Percentiles rank a stretch among this genome's conserved stretches.
phyloP scores from a whole-genome alignment of 2,329 filamentous ascomycete genomes.

The Talaromyces rugulosus region DNA sequence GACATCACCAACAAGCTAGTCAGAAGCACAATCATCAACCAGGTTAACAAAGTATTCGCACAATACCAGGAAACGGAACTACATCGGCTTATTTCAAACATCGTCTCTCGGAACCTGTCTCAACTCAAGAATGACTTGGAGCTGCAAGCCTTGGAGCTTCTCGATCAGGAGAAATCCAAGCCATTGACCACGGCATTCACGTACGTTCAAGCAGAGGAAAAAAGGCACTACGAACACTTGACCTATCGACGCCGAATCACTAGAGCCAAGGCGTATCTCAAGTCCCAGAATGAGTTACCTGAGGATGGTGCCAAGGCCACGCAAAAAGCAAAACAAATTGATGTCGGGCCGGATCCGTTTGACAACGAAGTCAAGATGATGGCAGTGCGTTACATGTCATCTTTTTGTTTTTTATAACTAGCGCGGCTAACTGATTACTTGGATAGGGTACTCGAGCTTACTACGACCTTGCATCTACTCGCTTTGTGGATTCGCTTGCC shows the following conservation, averaged over 20 bases:
- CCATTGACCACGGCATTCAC: background rate
- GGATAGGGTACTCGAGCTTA: conserved; percentile 32
- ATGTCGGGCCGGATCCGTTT: conserved; percentile 32
- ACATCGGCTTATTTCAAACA: conserved; percentile 29
- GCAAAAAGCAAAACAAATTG: conserved; percentile 11
- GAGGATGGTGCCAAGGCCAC: conserved; percentile 11
- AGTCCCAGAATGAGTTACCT: background rate
- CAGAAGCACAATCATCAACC: conserved; percentile 34
- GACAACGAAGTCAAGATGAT: conserved; percentile 38
- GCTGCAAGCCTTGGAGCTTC: conserved; percentile 34
- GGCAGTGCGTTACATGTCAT: conserved; percentile 28
- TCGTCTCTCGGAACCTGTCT: conserved; percentile 46
- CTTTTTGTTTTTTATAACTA: background rate
- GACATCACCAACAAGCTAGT: conserved; percentile 26
- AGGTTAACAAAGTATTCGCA: conserved; percentile 41
- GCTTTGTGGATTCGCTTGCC: conserved; percentile 37
- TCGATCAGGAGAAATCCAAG: background rate
- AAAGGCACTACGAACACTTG: background rate
- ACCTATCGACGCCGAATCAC: background rate
- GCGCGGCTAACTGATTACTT: conserved; percentile 10
- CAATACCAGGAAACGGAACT: conserved; percentile 32
- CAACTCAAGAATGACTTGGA: conserved; percentile 33
- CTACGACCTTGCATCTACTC: conserved; percentile 35
- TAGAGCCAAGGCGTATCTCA: background rate
- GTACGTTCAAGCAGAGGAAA: background rate